Evolutionary conservation across 1,284 basidiomycete genomes (phyloP), one percentile per base, ranked within the genome.

Genomic region (Lentinula novae-zelandiae): DNA sequence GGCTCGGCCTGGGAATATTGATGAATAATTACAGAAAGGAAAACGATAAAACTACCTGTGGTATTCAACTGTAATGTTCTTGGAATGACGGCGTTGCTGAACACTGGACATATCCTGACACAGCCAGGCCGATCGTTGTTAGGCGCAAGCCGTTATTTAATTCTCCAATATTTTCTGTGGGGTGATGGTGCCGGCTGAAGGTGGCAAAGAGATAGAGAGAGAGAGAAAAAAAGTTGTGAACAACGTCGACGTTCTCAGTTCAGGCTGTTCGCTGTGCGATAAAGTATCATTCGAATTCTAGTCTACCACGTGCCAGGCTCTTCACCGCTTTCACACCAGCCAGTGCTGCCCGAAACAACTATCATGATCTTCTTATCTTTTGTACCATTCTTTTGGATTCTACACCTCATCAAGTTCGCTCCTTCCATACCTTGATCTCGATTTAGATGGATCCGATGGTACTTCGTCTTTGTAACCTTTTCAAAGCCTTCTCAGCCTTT

Each of bases 61-160:
- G 72, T 89, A 89, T 69, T 90, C 88, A 68, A 90, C 78, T 12
- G 88, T 87, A 63, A 87, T 84, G 78, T 83, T 53, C 44, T 86
- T 38, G 12, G 86, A 86, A 70, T 85, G 84, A 68, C 83, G 82
- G 65, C 74, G 76, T 65, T 74, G 73, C 62, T 74, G 72, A 15
- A 52, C 55, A 62, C 60, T 58, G 38, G 56, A 66, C 68, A 69
- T 70, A 51, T 51, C 57, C 53, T 58, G 57, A 50, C 57, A 50
- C 34, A 36, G 44, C 36, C 57, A 58, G 56, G 48, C 36, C 33
- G 36, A 50, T 50, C 7, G 46, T 50, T 22, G 20, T 54, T 54
- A 54, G 5, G 20, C 31, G 53, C 39, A 54, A 20, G n/a, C 27
- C 34, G 12, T 17, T 9, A 5, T 53, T 13, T 10, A 5, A 39